Conservation (phyloP, 768 basidiomycete species). For the Russula lepida region DNA sequence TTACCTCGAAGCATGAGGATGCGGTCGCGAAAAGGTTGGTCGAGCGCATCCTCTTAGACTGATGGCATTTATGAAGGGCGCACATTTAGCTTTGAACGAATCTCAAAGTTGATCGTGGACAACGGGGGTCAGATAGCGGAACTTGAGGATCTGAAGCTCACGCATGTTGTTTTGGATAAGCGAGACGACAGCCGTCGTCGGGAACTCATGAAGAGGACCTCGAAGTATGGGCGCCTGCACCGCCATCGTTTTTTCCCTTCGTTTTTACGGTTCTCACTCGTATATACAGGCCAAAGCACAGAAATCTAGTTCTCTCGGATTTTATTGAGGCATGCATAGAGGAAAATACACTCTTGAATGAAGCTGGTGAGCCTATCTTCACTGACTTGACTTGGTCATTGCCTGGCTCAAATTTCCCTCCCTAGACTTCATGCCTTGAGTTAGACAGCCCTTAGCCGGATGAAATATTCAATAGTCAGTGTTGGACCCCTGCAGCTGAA, state of each 20-base stretch:
- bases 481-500: no score
- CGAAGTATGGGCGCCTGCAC: slow-evolving; percentile 42
- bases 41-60: background rate
- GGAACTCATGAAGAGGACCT: slow-evolving; percentile 61
- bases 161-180: slow-evolving; percentile 80
- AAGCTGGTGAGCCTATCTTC: slow-evolving; percentile 53
- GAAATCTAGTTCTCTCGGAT: slow-evolving; percentile 68
- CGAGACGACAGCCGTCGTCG: slow-evolving; percentile 67
- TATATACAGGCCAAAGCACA: slow-evolving; percentile 56
- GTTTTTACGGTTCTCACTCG: background rate
- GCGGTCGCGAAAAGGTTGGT: slow-evolving; percentile 48
- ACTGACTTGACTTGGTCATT: no score
- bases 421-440: slow-evolving; percentile 15
- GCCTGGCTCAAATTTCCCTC: background rate
- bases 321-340: slow-evolving; percentile 74
- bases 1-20: slow-evolving; percentile 45
- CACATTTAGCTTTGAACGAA: slow-evolving; percentile 47
- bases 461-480: background rate
- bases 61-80: background rate
- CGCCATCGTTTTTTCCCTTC: background rate
- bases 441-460: no score
- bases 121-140: slow-evolving; percentile 70
- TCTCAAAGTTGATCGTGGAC: slow-evolving; percentile 44
- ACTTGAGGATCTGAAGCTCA: slow-evolving; percentile 69
- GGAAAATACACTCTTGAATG: slow-evolving; percentile 76